Conservation (phyloP, 2,329 filamentous ascomycete species). For the Massarina eburnea region DNA sequence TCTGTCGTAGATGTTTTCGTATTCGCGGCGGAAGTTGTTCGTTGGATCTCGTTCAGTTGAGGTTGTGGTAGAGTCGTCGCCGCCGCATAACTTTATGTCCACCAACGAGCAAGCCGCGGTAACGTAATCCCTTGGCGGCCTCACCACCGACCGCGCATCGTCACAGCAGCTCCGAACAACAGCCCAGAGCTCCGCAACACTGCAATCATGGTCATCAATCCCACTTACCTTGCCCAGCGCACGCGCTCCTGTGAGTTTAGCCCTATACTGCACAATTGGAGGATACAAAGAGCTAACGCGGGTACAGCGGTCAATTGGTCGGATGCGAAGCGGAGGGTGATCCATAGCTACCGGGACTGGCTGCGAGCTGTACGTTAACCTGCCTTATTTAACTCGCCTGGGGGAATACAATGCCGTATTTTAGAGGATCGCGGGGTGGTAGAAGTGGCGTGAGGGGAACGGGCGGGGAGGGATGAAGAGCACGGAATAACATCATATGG, state of each 20-base stretch:
- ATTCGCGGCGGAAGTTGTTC: neutral
- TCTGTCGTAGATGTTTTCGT: neutral
- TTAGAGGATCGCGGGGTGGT: neutral
- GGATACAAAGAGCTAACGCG: conserved; percentile 17
- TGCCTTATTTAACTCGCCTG: neutral
- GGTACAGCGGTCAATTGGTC: conserved; percentile 77
- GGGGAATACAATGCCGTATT: neutral
- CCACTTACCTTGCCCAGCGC: conserved; percentile 77
- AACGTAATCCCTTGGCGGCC: conserved; percentile 27
- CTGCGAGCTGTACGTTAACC: conserved; percentile 79
- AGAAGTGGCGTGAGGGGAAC: neutral
- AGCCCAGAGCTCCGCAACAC: conserved; percentile 28
- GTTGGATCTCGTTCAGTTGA: neutral
- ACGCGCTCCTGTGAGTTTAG: conserved; percentile 53
- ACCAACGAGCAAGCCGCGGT: conserved; percentile 19
- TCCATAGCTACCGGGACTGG: conserved; percentile 93
- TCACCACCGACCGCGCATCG: conserved; percentile 33
- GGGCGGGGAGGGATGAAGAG: neutral
- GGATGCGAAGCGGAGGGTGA: conserved; percentile 84
- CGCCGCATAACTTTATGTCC: conserved; percentile 3
- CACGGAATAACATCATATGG: neutral
- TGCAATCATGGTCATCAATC: conserved; percentile 75
- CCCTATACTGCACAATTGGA: conserved; percentile 15
- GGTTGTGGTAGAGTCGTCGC: conserved; percentile 1
- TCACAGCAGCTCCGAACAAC: conserved; percentile 25